Evolutionary conservation across 257 asterid species (phyloP).

Genomic region (Craterostigma plantagineum): DNA sequence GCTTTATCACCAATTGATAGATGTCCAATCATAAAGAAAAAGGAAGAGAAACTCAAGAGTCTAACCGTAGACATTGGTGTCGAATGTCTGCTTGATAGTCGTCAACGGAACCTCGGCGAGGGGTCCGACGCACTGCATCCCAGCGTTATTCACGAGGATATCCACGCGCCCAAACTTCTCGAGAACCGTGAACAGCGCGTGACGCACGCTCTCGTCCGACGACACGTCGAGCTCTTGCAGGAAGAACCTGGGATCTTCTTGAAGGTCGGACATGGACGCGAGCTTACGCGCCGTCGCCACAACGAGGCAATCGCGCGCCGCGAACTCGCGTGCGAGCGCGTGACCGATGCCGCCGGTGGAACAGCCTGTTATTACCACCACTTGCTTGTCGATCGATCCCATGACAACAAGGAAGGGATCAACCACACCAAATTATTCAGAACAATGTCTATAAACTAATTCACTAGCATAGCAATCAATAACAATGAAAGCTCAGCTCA

Average conservation of each 20-base stretch:
- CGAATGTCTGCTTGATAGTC: constrained; percentile 39
- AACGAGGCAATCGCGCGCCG: constrained; percentile 52
- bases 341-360: constrained; percentile 86
- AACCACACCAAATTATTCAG: too few relatives aligned
- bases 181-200: constrained; percentile 38
- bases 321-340: constrained; percentile 70
- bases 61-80: constrained; percentile 71
- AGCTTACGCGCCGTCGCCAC: constrained; percentile 79
- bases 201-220: constrained; percentile 46
- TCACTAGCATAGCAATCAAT: too few relatives aligned
- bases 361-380: constrained; percentile 75
- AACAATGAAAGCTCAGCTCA: too few relatives aligned
- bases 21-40: too few relatives aligned
- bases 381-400: constrained; percentile 25
- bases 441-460: too few relatives aligned
- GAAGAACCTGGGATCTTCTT: constrained; percentile 45
- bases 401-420: neutral
- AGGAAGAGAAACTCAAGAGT: too few relatives aligned
- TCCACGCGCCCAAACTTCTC: constrained; percentile 64
- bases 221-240: constrained; percentile 62
- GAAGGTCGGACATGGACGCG: constrained; percentile 45
- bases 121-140: constrained; percentile 80
- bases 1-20: too few relatives aligned
- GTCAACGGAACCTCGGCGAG: constrained; percentile 73
- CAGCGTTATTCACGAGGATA: constrained; percentile 81